Base-by-base conservation (phyloP, 2,329 filamentous ascomycete genomes). In the Penicillium crustosum region DNA sequence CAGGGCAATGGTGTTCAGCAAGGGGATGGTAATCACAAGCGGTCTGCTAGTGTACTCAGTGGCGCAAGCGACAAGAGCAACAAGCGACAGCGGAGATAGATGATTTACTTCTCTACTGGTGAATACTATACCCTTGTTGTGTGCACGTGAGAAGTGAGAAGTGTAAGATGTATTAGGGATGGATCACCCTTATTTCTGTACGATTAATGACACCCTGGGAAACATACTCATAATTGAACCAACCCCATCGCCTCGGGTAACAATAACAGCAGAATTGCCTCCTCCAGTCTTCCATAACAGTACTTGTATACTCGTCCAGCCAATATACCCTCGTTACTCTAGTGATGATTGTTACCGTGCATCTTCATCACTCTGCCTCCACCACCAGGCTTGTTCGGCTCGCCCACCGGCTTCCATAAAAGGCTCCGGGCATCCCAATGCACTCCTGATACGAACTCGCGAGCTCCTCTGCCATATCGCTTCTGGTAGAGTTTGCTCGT, bases 41-140 rank as follows among this genome's bases (percentile, higher is more conserved):
- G 91, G 58, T 94, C 91, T 71, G 90, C 90, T 1, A 95, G 91
- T 72, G 90, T 92, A 33, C 73, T 95, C 53, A 93, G 90, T 72
- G 79, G 81, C 17, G 78, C 78, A 6, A 91, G 89, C 71, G 87
- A 91, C 56, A 82, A 81, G 70, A 81, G 78, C 64, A 69, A 71
- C 8, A 83, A 83, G 69, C 75, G 79, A 53, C 78, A 80, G 67
- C 79, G 76, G 66, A 81, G 79, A 55, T 75, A 67, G 58, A 54
- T 54, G 6, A 2, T 23, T 13, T 36, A 12, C 23, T 25, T 21
- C 21, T 19, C 10, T 53, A 47, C 31, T 35, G 50, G 36, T 43
- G 35, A 33, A 36, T 17, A 45, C 31, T 49, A 52, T 35, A 35
- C 29, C 6, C 27, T 25, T 33, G 9, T 53, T 49, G 15, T 55